Percentiles rank a stretch among this genome's conserved stretches.
Conservation (phyloP, 2,329 filamentous ascomycete species). For the Penicillium glabrum region DNA sequence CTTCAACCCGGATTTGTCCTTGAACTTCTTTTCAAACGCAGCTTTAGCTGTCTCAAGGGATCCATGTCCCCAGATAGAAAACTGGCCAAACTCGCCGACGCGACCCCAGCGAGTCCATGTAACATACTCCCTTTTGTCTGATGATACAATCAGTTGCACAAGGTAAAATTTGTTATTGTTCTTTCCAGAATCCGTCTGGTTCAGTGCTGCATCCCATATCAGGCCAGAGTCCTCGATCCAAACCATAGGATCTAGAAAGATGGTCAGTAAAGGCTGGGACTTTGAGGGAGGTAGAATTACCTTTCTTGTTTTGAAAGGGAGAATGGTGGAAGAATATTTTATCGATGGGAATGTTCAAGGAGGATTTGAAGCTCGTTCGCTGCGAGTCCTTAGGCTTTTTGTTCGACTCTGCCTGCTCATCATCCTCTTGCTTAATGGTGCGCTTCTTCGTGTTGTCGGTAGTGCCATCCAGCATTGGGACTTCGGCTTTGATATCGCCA, state of each 20-base stretch:
- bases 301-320: background rate
- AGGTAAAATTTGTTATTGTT: constrained; percentile 87
- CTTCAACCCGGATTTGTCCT: constrained; percentile 53
- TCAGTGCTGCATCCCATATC: constrained; percentile 77
- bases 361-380: constrained; percentile 40
- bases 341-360: constrained; percentile 49
- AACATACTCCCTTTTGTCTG: constrained; percentile 41
- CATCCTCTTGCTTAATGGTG: constrained; percentile 7
- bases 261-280: background rate
- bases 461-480: constrained; percentile 21
- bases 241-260: constrained; percentile 43
- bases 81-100: constrained; percentile 59
- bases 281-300: background rate
- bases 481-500: constrained; percentile 1
- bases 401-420: constrained; percentile 10
- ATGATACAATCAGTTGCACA: constrained; percentile 59
- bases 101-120: constrained; percentile 82
- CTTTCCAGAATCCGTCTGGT: constrained; percentile 68
- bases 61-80: constrained; percentile 40
- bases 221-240: constrained; percentile 65
- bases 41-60: constrained; percentile 40
- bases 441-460: constrained; percentile 20
- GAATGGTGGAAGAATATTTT: constrained; percentile 29
- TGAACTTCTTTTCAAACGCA: constrained; percentile 58
- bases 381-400: constrained; percentile 49